phyloP scores from a whole-genome alignment of 1,284 basidiomycete genomes.

The Apiotrichum veenhuisii region DNA sequence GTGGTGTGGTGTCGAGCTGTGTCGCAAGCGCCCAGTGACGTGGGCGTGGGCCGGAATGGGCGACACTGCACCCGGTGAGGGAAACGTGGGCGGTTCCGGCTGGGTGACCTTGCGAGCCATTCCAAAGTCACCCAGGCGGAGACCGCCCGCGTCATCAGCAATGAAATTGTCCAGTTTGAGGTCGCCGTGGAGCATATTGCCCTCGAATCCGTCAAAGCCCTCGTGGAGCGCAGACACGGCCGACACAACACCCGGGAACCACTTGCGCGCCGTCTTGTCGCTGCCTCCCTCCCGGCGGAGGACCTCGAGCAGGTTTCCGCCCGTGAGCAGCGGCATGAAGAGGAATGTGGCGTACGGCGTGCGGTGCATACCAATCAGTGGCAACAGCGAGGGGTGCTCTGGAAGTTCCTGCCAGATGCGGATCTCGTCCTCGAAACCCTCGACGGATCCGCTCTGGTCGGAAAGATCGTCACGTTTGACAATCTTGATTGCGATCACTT shows the following conservation, averaged over 20 bases:
- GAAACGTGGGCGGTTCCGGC: slow-evolving; percentile 3
- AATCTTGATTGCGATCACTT: slow-evolving; percentile 75
- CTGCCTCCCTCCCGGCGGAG: slow-evolving; percentile 58
- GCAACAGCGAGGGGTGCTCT: slow-evolving; percentile 66
- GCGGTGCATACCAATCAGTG: slow-evolving; percentile 67
- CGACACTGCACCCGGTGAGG: no score
- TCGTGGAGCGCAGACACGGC: slow-evolving; percentile 84
- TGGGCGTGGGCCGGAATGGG: slow-evolving; percentile 1
- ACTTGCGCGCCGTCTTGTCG: slow-evolving; percentile 72
- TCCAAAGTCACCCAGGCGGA: slow-evolving; percentile 48
- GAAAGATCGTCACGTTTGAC: slow-evolving; percentile 53
- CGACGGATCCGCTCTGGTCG: slow-evolving; percentile 44
- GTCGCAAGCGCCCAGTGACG: background rate
- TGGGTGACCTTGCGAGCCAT: slow-evolving; percentile 31
- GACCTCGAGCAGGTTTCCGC: slow-evolving; percentile 80
- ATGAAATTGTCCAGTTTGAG: slow-evolving; percentile 96
- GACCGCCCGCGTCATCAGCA: slow-evolving; percentile 70
- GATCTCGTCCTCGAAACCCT: slow-evolving; percentile 69
- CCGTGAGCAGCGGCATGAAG: slow-evolving; percentile 75
- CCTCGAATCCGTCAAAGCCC: slow-evolving; percentile 52
- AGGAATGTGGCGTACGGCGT: slow-evolving; percentile 68
- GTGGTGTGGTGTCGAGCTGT: slow-evolving; percentile 1
- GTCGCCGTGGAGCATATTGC: slow-evolving; percentile 78
- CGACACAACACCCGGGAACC: slow-evolving; percentile 84
- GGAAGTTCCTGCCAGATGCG: slow-evolving; percentile 71